These are phyloP conservation scores for Bruguiera parviflora DNA, from an alignment of 345 rosid genomes.

Conservation along the genomic window DNA sequence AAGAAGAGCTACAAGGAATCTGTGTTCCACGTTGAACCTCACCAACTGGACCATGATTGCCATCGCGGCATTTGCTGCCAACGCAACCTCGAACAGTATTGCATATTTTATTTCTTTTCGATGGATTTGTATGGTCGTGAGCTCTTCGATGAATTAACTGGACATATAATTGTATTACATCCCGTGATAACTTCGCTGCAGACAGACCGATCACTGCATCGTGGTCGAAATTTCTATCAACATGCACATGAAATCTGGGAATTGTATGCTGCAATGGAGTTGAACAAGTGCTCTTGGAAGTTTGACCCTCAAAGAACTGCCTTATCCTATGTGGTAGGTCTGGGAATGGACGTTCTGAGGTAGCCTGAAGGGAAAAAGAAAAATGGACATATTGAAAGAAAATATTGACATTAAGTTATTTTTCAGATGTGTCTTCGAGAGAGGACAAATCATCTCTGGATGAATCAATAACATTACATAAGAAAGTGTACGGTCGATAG, in stretches of 20 bases:
- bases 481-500: too few relatives aligned
- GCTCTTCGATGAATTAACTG: conserved; percentile 61
- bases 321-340: conserved; percentile 57
- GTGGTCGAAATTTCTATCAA: conserved; percentile 47
- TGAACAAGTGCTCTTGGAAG: conserved; percentile 39
- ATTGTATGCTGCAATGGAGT: conserved; percentile 43
- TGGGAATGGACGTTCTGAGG: conserved; percentile 62
- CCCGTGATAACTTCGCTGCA: conserved; percentile 62
- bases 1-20: conserved; percentile 7
- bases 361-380: conserved; percentile 52
- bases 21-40: conserved; percentile 31
- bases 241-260: conserved; percentile 57
- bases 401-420: neutral
- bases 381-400: neutral
- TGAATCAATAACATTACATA: too few relatives aligned
- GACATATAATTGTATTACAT: conserved; percentile 54
- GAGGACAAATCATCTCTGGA: neutral
- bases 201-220: conserved; percentile 57
- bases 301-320: conserved; percentile 65
- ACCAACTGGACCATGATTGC: conserved; percentile 22
- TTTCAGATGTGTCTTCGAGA: neutral
- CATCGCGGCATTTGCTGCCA: conserved; percentile 21
- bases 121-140: conserved; percentile 33
- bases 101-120: conserved; percentile 29
- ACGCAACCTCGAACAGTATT: conserved; percentile 20